Percentiles rank a stretch among this genome's conserved stretches.
Evolutionary conservation across 345 rosid genomes (phyloP).

Genomic region (Rubroshorea leprosula): DNA sequence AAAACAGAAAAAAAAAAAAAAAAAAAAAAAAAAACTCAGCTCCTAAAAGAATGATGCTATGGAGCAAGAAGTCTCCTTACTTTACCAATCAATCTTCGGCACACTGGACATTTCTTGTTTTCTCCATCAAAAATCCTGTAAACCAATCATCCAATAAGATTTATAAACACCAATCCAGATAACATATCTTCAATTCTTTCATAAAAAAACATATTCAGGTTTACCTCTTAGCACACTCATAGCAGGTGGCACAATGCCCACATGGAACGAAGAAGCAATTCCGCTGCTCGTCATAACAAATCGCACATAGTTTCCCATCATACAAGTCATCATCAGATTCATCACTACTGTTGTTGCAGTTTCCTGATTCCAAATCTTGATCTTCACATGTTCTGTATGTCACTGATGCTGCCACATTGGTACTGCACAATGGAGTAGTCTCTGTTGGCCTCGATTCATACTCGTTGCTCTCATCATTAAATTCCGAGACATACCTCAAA

Average conservation of each 20-base stretch:
- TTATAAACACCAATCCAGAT: background rate
- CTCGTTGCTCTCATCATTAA: background rate
- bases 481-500: background rate
- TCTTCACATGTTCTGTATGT: background rate
- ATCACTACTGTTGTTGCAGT: conserved; percentile 2
- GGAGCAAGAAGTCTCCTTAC: conserved; percentile 31
- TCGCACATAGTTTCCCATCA: conserved; percentile 41
- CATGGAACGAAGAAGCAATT: conserved; percentile 53
- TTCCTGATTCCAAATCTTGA: conserved; percentile 29
- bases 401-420: background rate
- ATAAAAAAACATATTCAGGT: background rate
- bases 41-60: background rate
- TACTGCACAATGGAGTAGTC: background rate
- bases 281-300: conserved; percentile 47
- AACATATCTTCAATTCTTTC: background rate
- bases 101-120: conserved; percentile 34
- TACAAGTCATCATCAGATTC: conserved; percentile 30
- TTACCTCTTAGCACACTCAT: conserved; percentile 40
- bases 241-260: conserved; percentile 49
- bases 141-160: background rate
- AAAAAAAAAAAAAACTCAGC: too few relatives aligned
- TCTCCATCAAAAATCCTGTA: conserved; percentile 39
- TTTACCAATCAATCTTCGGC: conserved; percentile 36
- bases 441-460: background rate
- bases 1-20: too few relatives aligned